phyloP scores from a whole-genome alignment of 2,329 filamentous ascomycete genomes.

The Penicillium sp. region DNA sequence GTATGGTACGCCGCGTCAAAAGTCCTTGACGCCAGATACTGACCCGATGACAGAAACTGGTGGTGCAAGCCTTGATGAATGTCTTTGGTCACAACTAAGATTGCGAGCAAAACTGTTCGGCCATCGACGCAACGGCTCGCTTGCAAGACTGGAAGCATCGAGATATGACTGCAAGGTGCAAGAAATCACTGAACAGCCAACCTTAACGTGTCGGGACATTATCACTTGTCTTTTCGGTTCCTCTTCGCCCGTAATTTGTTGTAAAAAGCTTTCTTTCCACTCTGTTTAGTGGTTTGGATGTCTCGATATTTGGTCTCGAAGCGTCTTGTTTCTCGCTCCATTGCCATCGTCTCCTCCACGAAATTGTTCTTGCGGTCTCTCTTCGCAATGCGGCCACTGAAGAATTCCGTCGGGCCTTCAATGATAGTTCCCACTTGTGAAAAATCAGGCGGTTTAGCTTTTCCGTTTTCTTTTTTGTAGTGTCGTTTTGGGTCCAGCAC shows the following conservation, averaged over 20 bases:
- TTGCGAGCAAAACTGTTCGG: too few species aligned
- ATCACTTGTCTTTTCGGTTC: constrained; percentile 29
- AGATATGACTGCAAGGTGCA: too few species aligned
- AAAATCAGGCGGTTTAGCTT: constrained; percentile 70
- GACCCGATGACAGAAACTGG: constrained; percentile 35
- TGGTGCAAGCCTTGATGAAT: constrained; percentile 33
- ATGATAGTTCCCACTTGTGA: constrained; percentile 87
- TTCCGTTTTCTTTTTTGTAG: constrained; percentile 81
- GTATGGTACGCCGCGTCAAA: constrained; percentile 31
- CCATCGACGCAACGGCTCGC: too few species aligned
- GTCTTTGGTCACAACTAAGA: constrained; percentile 26
- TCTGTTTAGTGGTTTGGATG: constrained; percentile 76
- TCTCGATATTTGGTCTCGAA: constrained; percentile 86
- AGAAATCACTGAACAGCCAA: too few species aligned
- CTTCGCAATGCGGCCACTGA: constrained; percentile 73
- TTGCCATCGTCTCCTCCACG: constrained; percentile 75
- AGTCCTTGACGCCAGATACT: constrained; percentile 6
- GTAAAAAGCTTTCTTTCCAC: constrained; percentile 87
- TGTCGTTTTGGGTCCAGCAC: constrained; percentile 85
- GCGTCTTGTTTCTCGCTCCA: constrained; percentile 63
- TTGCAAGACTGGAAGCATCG: too few species aligned
- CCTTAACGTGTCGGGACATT: too few species aligned
- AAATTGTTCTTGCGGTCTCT: constrained; percentile 86
- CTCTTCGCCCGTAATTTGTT: constrained; percentile 68
- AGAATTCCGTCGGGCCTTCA: constrained; percentile 84